phyloP scores from a whole-genome alignment of 345 rosid species.

The Excoecaria cochinchinensis region DNA sequence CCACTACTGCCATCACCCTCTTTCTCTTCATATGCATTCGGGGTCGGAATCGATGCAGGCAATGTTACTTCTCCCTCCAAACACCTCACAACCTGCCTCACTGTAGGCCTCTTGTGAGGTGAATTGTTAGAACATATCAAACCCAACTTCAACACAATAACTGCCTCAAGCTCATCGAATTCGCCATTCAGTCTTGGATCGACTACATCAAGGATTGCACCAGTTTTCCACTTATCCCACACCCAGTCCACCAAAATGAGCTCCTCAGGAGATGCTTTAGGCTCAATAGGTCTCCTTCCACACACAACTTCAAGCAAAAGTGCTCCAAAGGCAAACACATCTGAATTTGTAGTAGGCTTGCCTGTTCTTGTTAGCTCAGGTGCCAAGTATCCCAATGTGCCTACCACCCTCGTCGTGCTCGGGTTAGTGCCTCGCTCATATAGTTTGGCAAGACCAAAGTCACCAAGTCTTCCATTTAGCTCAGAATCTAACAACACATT shows the following conservation, averaged over 20 bases:
- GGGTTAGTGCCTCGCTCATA: constrained; percentile 75
- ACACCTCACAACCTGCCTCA: constrained; percentile 76
- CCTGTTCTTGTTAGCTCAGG: constrained; percentile 90
- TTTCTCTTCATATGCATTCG: constrained; percentile 39
- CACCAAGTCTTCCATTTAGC: constrained; percentile 74
- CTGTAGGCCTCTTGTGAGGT: constrained; percentile 60
- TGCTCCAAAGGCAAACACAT: constrained; percentile 93
- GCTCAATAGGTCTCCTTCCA: constrained; percentile 84
- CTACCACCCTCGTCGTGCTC: constrained; percentile 75
- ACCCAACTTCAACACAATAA: constrained; percentile 63
- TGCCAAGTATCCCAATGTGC: constrained; percentile 93
- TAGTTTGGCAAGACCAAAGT: constrained; percentile 86
- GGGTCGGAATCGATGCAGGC: constrained; percentile 32
- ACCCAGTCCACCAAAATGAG: constrained; percentile 90
- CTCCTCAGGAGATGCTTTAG: constrained; percentile 80
- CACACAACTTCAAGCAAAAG: constrained; percentile 73
- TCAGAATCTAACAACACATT: constrained; percentile 78
- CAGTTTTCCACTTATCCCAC: constrained; percentile 69
- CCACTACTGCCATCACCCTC: constrained; percentile 24
- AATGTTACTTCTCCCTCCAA: constrained; percentile 50
- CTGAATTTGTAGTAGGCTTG: constrained; percentile 68
- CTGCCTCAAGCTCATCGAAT: constrained; percentile 59
- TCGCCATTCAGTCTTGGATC: constrained; percentile 64
- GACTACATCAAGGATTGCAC: constrained; percentile 61
- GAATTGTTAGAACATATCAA: constrained; percentile 69